Evolutionary conservation across 225 moss, liverwort and hornwort genomes (phyloP).

Genomic region (Asterella californica): DNA sequence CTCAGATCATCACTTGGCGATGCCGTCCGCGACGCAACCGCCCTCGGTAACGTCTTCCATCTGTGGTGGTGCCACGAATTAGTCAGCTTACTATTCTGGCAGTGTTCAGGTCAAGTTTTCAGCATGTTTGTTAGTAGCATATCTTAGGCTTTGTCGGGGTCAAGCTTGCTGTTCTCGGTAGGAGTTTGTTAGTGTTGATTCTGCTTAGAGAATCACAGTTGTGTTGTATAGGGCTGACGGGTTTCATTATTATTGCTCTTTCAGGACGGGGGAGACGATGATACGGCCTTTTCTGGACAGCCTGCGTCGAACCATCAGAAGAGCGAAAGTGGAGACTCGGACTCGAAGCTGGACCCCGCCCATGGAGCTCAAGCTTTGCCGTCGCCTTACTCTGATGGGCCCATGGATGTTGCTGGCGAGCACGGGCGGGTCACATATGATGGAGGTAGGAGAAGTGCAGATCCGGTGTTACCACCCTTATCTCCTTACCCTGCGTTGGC

Average conservation of each 20-base stretch:
- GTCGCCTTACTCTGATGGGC: conserved; percentile 26
- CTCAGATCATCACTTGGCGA: conserved; percentile 26
- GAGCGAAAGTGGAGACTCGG: conserved; percentile 29
- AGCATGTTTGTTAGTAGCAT: no score
- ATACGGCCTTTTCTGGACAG: conserved; percentile 37
- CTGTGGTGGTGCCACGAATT: neutral
- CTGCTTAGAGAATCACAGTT: neutral
- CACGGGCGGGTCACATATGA: conserved; percentile 2
- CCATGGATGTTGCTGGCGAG: conserved; percentile 10
- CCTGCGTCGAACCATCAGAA: conserved; percentile 20
- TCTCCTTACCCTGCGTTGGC: conserved; percentile 25
- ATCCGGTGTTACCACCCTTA: conserved; percentile 8
- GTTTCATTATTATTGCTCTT: neutral
- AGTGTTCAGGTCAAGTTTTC: conserved; percentile 1
- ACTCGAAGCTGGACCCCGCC: conserved; percentile 31
- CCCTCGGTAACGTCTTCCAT: conserved; percentile 30
- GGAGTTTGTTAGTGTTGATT: neutral
- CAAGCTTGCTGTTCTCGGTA: neutral
- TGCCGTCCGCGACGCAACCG: conserved; percentile 30
- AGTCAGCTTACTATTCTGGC: neutral
- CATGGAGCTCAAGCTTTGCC: conserved; percentile 22
- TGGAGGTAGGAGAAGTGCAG: conserved; percentile 18
- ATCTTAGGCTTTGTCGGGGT: neutral
- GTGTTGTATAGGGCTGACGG: neutral
- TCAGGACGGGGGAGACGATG: conserved; percentile 38